phyloP scores from a whole-genome alignment of 1,284 basidiomycete species.

The Puccinia novopanici region DNA sequence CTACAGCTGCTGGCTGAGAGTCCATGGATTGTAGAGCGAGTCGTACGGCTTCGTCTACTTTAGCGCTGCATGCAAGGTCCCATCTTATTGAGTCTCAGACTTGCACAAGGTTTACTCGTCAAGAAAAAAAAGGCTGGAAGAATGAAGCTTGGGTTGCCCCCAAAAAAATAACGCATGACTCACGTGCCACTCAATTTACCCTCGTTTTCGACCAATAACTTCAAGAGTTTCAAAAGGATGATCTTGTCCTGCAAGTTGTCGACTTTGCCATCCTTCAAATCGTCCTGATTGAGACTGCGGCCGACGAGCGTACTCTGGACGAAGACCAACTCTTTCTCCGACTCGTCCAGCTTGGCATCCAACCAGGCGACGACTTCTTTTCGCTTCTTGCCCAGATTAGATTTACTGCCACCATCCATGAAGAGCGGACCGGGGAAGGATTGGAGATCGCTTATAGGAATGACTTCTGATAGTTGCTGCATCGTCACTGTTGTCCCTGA shows the following conservation, averaged over 20 bases:
- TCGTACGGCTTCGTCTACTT: constrained; percentile 48
- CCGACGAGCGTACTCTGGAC: constrained; percentile 24
- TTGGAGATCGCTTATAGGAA: constrained; percentile 42
- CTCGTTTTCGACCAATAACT: constrained; percentile 48
- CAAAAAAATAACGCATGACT: background rate
- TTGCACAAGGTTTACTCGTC: background rate
- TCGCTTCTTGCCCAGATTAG: constrained; percentile 42
- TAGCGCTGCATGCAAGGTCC: constrained; percentile 4
- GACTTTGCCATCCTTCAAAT: constrained; percentile 1
- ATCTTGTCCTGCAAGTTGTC: constrained; percentile 43
- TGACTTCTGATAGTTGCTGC: constrained; percentile 37
- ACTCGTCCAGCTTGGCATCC: constrained; percentile 35
- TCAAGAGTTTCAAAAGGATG: constrained; percentile 44
- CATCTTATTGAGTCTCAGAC: background rate
- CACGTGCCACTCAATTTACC: constrained; percentile 48
- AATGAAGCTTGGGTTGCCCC: background rate
- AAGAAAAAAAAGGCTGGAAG: background rate
- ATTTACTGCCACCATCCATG: constrained; percentile 50
- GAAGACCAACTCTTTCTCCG: constrained; percentile 35
- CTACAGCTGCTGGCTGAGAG: background rate
- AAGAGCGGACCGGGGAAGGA: constrained; percentile 47
- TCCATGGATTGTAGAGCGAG: constrained; percentile 33
- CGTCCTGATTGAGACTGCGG: background rate
- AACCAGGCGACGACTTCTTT: constrained; percentile 45
- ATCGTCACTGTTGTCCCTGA: constrained; percentile 20